Evolutionary conservation across 345 rosid genomes (phyloP), one percentile per base, ranked within the genome.

Genomic region (Ceriops zippeliana): DNA sequence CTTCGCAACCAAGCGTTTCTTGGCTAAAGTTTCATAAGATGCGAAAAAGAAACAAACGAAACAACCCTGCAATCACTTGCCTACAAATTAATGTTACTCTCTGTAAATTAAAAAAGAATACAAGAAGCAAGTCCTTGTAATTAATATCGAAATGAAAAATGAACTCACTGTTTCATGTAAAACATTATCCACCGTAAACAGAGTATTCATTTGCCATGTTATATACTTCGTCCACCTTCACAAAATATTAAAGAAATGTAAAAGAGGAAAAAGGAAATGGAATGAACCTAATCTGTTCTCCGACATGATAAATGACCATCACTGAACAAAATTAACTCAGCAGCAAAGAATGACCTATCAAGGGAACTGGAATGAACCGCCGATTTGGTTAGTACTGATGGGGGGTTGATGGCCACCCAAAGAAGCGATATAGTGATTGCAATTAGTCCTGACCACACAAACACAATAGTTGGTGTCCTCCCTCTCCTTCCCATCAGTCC

Each of bases 401-500:
- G 98, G 20, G 98, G 97, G 73, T 73, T 86, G 83, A 93, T 93
- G 1, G 97, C 97, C 60, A 93, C 97, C 98, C 98, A 93, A 24
- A 93, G 97, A 21, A 93, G 92, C 19, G 98, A 93, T 11, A 93
- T 91, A 59, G 96, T 93, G 75, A 93, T 93, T 2, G 98, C 96
- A 0, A 91, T 70, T 66, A 93, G 96, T 56, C 98, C 98, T 5
- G 98, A 91, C 98, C 98, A 93, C 5, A 93, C 98, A 70, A 81
- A 93, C 35, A 93, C 97, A 66, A 93, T 89, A 81, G 98, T 93
- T 1, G 97, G 98, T 2, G 98, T 93, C 70, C 90, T 89, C 65
- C 98, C 98, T 74, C 98, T 78, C 78, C 98, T 84, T 74, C 98
- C 98, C 98, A 91, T 93, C 0, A 93, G 85, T 17, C 98, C 98